Evolutionary conservation across 768 basidiomycete species (phyloP).

Genomic region (Tylopilus subfusipes): DNA sequence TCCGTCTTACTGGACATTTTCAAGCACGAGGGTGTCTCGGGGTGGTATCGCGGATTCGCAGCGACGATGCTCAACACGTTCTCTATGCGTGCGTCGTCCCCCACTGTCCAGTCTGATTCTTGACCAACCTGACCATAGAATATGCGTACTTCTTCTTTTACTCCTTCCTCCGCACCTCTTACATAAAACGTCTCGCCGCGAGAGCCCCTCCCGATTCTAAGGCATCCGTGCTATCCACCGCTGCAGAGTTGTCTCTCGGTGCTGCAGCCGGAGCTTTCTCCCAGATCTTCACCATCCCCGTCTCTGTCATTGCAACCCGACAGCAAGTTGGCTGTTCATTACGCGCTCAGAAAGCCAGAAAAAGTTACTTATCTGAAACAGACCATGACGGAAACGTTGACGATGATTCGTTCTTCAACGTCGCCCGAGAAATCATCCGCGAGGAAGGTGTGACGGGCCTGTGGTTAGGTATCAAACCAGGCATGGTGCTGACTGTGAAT

Average conservation of each 20-base stretch:
- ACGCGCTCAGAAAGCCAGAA: background rate
- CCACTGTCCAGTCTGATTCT: background rate
- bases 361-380: background rate
- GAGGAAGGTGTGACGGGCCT: conserved; percentile 86
- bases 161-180: conserved; percentile 80
- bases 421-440: conserved; percentile 81
- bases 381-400: conserved; percentile 4
- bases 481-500: conserved; percentile 93
- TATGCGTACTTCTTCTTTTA: conserved; percentile 99
- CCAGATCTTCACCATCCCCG: conserved; percentile 97
- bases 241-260: conserved; percentile 81
- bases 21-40: conserved; percentile 74
- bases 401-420: conserved; percentile 73
- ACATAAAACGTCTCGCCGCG: conserved; percentile 65
- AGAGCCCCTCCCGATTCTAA: conserved; percentile 60
- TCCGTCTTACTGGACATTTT: conserved; percentile 67
- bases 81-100: conserved; percentile 68
- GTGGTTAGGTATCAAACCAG: conserved; percentile 91
- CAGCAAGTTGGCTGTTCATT: conserved; percentile 77
- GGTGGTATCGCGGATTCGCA: conserved; percentile 87
- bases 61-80: conserved; percentile 99
- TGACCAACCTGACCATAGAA: conserved; percentile 49
- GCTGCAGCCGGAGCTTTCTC: conserved; percentile 92
- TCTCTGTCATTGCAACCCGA: conserved; percentile 94
- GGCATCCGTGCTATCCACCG: conserved; percentile 62